Evolutionary conservation across 495 filamentous ascomycete species (phyloP), one percentile per base, ranked within the genome.

Genomic region (Pyrenula massariospora): DNA sequence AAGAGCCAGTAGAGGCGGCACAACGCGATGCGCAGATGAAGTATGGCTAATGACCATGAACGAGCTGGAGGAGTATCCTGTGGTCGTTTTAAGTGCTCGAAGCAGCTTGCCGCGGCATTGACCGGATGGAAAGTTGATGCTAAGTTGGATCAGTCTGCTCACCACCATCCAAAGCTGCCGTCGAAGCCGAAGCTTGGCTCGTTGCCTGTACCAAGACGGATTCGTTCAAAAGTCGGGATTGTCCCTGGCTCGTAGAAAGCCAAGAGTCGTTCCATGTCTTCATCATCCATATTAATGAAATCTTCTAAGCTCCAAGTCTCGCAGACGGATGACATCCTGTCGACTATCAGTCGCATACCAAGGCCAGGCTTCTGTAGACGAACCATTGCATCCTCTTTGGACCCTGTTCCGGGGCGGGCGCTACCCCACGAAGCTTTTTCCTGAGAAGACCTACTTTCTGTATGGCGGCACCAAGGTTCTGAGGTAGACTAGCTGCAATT

Each of bases 311-410:
- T 84, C 78, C 93, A 98, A 25, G 79, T 75, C 64, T 96, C 90
- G 70, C 93, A 96, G 15, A 97, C 85, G 52, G 77, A 83, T 0
- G 86, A 88, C 86, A 97, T 97, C n/a, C n/a, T n/a, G n/a, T n/a
- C n/a, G n/a, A n/a, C n/a, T 87, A 54, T 51, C 52, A 24, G 57
- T 12, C 1, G 20, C 22, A 21, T 56, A 12, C 25, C 8, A 8
- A 52, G 48, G 15, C 48, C 20, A 23, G 52, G 15, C 22, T 12
- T 21, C 3, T 50, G 56, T 66, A 87, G n/a, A n/a, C n/a, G n/a
- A n/a, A n/a, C 89, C 93, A 98, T 61, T 84, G 79, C 93, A 98
- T 98, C 57, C 93, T 74, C 74, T 89, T 92, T 5, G 87, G 84
- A 0, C 92, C 90, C 53, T 96, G 86, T 23, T 86, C 79, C 0